Evolutionary conservation across 352 stramenopile genomes (phyloP).

Genomic region (Globisporangium nunn): DNA sequence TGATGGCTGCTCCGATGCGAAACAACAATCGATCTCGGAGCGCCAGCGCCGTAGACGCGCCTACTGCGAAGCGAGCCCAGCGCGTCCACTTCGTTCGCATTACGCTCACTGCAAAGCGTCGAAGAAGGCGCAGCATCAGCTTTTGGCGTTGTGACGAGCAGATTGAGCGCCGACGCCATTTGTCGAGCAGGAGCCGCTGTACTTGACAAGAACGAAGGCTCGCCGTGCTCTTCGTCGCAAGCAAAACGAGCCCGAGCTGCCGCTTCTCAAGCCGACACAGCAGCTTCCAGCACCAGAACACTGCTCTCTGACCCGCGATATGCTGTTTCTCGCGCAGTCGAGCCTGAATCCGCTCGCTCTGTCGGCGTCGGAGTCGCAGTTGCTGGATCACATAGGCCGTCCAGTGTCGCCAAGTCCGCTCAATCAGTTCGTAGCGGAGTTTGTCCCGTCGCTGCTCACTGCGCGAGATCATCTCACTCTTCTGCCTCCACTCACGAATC

Average conservation of each 20-base stretch:
- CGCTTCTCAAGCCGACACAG: not conserved
- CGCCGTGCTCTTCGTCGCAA: not conserved
- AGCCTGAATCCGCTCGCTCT: not conserved
- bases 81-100: not conserved
- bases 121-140: not conserved
- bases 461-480: not conserved
- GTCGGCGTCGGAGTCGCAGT: slow-evolving; percentile 1
- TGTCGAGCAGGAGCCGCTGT: not conserved
- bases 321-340: not conserved
- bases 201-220: not conserved
- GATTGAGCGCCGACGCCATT: not conserved
- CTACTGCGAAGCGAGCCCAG: not conserved
- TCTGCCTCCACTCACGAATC: slow-evolving; percentile 19
- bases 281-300: slow-evolving; percentile 3
- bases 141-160: not conserved
- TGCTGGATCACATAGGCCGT: not conserved
- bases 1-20: not conserved
- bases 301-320: not conserved
- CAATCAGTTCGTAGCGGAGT: not conserved
- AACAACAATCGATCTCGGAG: not conserved
- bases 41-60: not conserved
- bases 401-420: slow-evolving; percentile 1
- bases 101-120: not conserved
- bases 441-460: not conserved
- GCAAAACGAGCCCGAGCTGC: not conserved